phyloP scores from a whole-genome alignment of 1,284 basidiomycete genomes.

The Ganoderma lingzhi region DNA sequence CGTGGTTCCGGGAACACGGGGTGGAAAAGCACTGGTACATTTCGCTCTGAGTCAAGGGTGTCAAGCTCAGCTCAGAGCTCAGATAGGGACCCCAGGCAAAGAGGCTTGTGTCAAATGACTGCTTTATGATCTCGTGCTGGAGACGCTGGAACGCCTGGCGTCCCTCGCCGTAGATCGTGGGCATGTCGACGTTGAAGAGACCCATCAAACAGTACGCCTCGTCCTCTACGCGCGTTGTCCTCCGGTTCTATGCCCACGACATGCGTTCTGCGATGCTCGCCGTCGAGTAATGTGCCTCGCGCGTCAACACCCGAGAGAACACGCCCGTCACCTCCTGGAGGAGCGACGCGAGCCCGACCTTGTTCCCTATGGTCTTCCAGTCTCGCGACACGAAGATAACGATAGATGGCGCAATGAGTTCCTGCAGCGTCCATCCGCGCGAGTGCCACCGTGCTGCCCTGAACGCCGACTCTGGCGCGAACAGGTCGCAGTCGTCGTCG shows the following conservation, averaged over 20 bases:
- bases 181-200: conserved; percentile 16
- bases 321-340: neutral
- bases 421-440: neutral
- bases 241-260: conserved; percentile 14
- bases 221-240: conserved; percentile 11
- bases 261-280: neutral
- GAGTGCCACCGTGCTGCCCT: neutral
- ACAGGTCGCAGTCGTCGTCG: neutral
- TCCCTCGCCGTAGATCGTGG: conserved; percentile 17
- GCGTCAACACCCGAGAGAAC: neutral
- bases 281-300: neutral
- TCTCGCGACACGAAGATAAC: neutral
- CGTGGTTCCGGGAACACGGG: neutral
- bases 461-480: neutral
- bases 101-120: conserved; percentile 4
- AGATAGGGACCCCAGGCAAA: conserved; percentile 7
- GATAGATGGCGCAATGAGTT: neutral
- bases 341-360: neutral
- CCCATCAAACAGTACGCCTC: conserved; percentile 20
- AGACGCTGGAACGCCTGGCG: conserved; percentile 14
- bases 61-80: no score
- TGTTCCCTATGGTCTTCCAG: neutral
- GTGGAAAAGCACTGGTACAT: conserved; percentile 8
- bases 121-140: conserved; percentile 15
- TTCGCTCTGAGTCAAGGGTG: neutral